phyloP scores from a whole-genome alignment of 495 filamentous ascomycete species.

The Filosporella fistucella region DNA sequence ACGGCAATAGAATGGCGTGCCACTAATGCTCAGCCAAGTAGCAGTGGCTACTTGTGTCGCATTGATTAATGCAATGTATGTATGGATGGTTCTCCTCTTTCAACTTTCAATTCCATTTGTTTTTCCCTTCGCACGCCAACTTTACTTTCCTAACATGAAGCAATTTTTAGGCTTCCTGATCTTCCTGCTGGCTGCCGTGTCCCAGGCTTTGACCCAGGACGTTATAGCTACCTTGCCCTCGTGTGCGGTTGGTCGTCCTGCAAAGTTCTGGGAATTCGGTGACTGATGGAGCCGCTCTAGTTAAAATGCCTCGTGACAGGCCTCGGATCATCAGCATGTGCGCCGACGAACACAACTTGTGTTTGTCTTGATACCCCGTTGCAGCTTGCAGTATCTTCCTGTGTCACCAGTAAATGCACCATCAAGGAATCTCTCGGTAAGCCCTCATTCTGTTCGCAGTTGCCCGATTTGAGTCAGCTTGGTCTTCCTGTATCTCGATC shows the following conservation, averaged over 20 bases:
- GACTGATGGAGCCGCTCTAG: constrained; percentile 8
- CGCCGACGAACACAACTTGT: constrained; percentile 27
- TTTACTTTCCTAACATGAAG: too few relatives aligned
- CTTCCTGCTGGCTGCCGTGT: too few relatives aligned
- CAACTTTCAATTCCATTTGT: too few relatives aligned
- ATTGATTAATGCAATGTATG: too few relatives aligned
- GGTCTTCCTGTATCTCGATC: background rate
- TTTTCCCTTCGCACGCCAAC: too few relatives aligned
- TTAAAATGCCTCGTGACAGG: constrained; percentile 19
- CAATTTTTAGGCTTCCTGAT: too few relatives aligned
- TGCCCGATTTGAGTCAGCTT: background rate
- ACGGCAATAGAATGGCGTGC: too few relatives aligned
- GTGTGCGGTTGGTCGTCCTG: constrained; percentile 10
- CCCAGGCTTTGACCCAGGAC: too few relatives aligned
- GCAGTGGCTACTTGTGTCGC: too few relatives aligned
- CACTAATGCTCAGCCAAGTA: too few relatives aligned
- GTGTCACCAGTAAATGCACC: constrained; percentile 25
- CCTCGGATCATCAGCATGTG: constrained; percentile 23
- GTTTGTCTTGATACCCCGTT: constrained; percentile 26
- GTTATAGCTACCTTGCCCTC: constrained; percentile 5
- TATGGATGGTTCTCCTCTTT: too few relatives aligned
- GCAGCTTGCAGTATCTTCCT: constrained; percentile 23
- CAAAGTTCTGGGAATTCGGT: too few relatives aligned
- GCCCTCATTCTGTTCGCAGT: background rate
- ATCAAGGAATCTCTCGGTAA: constrained; percentile 29